Conservation (phyloP, 2,329 filamentous ascomycete species). For the Fusarium papillatum region DNA sequence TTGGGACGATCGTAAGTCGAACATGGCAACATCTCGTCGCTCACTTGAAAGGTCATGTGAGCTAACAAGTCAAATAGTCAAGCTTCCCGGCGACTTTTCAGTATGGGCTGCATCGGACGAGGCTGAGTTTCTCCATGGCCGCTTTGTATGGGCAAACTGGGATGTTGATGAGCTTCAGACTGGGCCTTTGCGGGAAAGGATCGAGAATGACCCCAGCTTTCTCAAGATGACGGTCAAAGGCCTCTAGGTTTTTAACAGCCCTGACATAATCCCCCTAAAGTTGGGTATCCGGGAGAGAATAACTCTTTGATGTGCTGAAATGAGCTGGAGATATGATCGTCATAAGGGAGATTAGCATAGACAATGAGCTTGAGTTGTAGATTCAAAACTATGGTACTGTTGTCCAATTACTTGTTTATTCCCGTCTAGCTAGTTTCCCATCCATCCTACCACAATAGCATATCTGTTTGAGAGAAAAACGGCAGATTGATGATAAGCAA, state of each 20-base stretch:
- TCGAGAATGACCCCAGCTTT: slow-evolving; percentile 3
- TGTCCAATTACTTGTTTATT: neutral
- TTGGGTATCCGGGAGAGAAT: neutral
- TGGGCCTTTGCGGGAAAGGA: slow-evolving; percentile 9
- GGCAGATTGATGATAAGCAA: neutral
- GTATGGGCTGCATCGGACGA: slow-evolving; percentile 59
- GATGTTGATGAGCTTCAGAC: slow-evolving; percentile 62
- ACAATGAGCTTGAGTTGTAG: neutral
- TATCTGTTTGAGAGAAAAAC: neutral
- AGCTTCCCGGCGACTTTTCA: slow-evolving; percentile 54
- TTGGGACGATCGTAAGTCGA: neutral
- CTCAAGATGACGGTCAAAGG: neutral
- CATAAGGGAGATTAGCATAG: neutral
- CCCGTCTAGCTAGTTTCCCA: neutral
- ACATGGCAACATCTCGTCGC: neutral
- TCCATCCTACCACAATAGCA: neutral
- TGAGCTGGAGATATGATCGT: neutral
- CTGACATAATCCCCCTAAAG: neutral
- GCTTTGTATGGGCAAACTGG: slow-evolving; percentile 63
- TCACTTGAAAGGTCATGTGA: neutral
- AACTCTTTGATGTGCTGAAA: neutral
- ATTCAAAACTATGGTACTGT: neutral
- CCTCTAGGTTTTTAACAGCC: neutral
- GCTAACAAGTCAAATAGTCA: slow-evolving; percentile 13
- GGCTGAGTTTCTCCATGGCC: slow-evolving; percentile 59